phyloP scores from a whole-genome alignment of 208 protist species.

The Acanthamoeba divionensis region DNA sequence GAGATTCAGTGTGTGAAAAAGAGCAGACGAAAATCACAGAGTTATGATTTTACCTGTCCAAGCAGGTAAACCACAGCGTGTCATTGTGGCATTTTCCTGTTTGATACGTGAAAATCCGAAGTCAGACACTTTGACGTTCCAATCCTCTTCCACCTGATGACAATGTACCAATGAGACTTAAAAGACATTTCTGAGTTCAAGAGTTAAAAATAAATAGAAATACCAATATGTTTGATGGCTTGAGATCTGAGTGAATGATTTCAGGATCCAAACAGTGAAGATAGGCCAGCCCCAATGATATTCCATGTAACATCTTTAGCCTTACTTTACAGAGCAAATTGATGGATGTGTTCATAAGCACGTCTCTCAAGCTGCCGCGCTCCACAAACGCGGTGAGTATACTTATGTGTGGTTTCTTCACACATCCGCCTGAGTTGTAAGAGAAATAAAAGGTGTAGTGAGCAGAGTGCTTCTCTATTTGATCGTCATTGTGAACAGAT shows the following conservation, averaged over 20 bases:
- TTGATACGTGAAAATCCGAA: not conserved
- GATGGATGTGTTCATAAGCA: not conserved
- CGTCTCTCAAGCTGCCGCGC: not conserved
- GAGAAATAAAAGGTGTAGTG: too few species aligned
- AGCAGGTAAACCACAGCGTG: not conserved
- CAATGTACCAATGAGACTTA: too few species aligned
- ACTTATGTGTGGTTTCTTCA: not conserved
- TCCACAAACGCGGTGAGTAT: not conserved
- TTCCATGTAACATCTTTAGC: not conserved
- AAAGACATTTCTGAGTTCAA: too few species aligned
- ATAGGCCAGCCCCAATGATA: not conserved
- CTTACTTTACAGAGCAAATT: not conserved
- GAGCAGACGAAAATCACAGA: too few species aligned
- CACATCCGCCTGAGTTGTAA: too few species aligned
- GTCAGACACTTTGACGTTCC: constrained; percentile 10
- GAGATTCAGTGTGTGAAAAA: too few species aligned
- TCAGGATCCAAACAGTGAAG: not conserved
- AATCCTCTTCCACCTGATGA: not conserved
- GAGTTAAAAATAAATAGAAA: too few species aligned
- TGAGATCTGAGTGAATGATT: constrained; percentile 11
- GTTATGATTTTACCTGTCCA: not conserved
- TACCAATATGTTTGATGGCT: not conserved
- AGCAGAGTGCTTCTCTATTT: too few species aligned
- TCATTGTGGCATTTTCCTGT: constrained; percentile 20
- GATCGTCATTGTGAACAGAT: too few species aligned